phyloP scores from a whole-genome alignment of 1,284 basidiomycete genomes.

The Sporisorium graminicola region DNA sequence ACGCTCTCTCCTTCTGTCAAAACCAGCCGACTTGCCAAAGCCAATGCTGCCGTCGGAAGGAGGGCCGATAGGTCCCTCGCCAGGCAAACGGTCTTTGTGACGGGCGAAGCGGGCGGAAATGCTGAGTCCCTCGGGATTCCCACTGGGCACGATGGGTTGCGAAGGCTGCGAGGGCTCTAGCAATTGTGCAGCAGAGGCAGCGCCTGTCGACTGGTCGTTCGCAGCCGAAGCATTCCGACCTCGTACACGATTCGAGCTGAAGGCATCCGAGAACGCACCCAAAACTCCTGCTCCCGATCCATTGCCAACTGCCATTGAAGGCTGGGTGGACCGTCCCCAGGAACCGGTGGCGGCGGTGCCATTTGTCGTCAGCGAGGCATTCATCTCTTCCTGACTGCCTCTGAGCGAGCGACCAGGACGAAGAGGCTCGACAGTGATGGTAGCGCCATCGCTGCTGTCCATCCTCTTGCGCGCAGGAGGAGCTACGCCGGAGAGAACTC shows the following conservation, averaged over 20 bases:
- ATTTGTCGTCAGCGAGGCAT: constrained; percentile 11
- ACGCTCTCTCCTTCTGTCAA: constrained; percentile 50
- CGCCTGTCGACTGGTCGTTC: constrained; percentile 12
- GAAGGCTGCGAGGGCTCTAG: constrained; percentile 16
- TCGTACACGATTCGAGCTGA: constrained; percentile 48
- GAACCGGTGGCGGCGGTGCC: constrained; percentile 16
- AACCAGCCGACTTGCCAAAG: constrained; percentile 55
- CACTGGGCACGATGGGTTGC: constrained; percentile 46
- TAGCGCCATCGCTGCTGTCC: constrained; percentile 51
- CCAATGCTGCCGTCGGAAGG: constrained; percentile 62
- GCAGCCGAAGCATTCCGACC: constrained; percentile 23
- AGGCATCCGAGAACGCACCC: constrained; percentile 40
- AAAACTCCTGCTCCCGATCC: constrained; percentile 9
- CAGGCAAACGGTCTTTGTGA: constrained; percentile 56
- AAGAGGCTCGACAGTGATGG: constrained; percentile 10
- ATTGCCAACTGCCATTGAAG: constrained; percentile 9
- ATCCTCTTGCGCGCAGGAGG: constrained; percentile 56
- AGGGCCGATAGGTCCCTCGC: constrained; percentile 64
- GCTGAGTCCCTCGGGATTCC: constrained; percentile 45
- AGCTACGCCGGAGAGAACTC: constrained; percentile 58
- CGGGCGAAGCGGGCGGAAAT: constrained; percentile 50
- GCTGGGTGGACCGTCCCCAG: constrained; percentile 33
- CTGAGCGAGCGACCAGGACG: constrained; percentile 23
- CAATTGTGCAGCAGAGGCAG: background rate
- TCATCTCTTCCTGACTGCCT: constrained; percentile 29